Evolutionary conservation across 176 grass and related monocot species (phyloP), one percentile per base, ranked within the genome.

Genomic region (Rhynchospora pubera): DNA sequence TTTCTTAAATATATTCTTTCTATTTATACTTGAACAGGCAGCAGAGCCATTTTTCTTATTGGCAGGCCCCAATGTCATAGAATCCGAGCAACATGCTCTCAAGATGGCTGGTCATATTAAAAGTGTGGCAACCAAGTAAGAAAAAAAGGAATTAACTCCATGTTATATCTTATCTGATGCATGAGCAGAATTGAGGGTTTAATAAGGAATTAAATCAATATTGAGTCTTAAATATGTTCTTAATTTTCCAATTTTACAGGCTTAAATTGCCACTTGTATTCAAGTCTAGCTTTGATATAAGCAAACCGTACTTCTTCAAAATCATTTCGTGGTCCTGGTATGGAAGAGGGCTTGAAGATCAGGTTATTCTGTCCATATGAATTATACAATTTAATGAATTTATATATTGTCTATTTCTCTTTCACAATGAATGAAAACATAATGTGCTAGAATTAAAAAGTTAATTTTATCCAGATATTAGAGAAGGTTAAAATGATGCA

Each of bases 231-330:
- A 28, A 28, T 28, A 28, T 28, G 26, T 28, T 28, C 26, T 28
- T 28, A 28, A 0, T 28, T 28, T 28, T 28, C 26, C 26, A 28
- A 28, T 28, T 28, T 28, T 21, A 46, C 82, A 97, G 94, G 84
- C 88, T 97, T 60, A 90, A 92, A 13, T 77, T 97, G 63, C 92
- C 88, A 42, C 86, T 97, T 45, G 92, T 97, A 61, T 97, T 97
- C 87, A 97, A 97, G 79, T 94, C 88, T 18, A 97, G 94, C 81
- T 97, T 97, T 82, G 94, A 97, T 67, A 97, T 28, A 97, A 83
- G 94, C 94, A 72, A 97, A 97, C 52, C 94, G 91, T 63, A 97
- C 94, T 58, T 97, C 94, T 14, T 94, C 88, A 9, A 94, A 92
- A 74, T 97, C 95, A 26, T 97, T 94, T 78, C 92, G 95, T 84